These are phyloP conservation scores for Populus tremula DNA, from an alignment of 345 rosid species.

Conservation along the genomic window DNA sequence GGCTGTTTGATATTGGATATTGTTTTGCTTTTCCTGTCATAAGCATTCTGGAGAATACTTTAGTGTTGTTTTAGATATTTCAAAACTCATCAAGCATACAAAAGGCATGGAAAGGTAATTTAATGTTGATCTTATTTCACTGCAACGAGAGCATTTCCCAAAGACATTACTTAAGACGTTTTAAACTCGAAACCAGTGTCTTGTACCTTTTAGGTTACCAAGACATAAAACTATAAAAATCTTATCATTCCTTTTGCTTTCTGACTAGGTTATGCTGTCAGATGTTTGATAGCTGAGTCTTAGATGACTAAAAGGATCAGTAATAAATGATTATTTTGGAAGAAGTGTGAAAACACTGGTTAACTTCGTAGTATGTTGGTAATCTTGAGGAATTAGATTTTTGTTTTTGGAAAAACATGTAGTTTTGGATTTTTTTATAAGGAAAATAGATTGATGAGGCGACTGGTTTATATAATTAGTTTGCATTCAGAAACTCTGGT, in stretches of 20 bases:
- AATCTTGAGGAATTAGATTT: background rate
- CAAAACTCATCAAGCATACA: background rate
- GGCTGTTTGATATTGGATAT: conserved; percentile 3
- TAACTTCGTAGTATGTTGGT: background rate
- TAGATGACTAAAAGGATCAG: background rate
- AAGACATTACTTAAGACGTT: background rate
- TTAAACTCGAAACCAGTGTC: background rate
- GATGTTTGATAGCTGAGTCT: no score
- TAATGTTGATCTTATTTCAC: background rate
- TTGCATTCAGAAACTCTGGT: background rate
- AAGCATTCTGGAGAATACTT: background rate
- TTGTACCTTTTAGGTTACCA: background rate
- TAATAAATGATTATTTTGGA: background rate
- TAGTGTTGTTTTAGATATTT: background rate
- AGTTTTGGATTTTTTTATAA: background rate
- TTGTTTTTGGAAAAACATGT: background rate
- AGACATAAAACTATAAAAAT: background rate
- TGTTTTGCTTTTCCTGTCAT: conserved; percentile 1
- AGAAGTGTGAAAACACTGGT: background rate
- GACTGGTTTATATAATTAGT: background rate
- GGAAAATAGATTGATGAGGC: background rate
- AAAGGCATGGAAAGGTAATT: background rate
- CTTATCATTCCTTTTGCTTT: background rate
- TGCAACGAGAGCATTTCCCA: background rate
- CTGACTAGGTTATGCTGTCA: background rate